Base-by-base conservation (phyloP, 2,329 filamentous ascomycete species). In the Colletotrichum shisoi region DNA sequence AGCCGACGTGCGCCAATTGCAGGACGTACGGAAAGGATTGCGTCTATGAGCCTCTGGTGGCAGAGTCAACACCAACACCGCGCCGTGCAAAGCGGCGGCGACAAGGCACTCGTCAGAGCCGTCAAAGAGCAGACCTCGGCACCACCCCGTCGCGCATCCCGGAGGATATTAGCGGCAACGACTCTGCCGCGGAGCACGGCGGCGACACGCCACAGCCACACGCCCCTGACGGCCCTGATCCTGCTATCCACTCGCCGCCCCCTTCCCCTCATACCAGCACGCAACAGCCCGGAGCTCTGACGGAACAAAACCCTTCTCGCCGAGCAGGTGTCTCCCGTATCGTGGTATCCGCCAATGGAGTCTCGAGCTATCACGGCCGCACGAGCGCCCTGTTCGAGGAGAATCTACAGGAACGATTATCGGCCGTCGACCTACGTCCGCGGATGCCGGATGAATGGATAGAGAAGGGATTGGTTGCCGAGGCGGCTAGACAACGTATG, bases 361-460 rank as follows among this genome's bases (percentile, higher is more conserved):
- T 78, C 3, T 79, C 81, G 5, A 82, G 79, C 49, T 84, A 83
- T 31, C 82, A 84, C 72, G 82, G 82, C 0, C 81, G 80, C 2
- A 84, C 82, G 3, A 84, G 82, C 61, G 78, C 81, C 1, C 64
- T 84, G 1, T 84, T 82, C 65, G 81, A 84, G 51, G 80, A 82
- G 61, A 73, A 68, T 34, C 51, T 60, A 1, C 72, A 68, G 19
- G 72, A 73, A 19, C 67, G 71, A 12, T 51, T 63, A 21, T 42
- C 60, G 2, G 63, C 51, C 1, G 68, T 54, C 3, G 70, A 73
- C 31, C 51, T 63, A 17, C 71, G 63, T 11, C 71, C 75, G 2
- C 66, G 72, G 3, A 73, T 77, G 70, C 71, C 75, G 1, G 76
- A 78, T 37, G 78, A 79, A 17, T 80, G 79, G 78, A 76, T 82